phyloP scores from a whole-genome alignment of 306 rosid genomes.

The Begonia peltatifolia region DNA sequence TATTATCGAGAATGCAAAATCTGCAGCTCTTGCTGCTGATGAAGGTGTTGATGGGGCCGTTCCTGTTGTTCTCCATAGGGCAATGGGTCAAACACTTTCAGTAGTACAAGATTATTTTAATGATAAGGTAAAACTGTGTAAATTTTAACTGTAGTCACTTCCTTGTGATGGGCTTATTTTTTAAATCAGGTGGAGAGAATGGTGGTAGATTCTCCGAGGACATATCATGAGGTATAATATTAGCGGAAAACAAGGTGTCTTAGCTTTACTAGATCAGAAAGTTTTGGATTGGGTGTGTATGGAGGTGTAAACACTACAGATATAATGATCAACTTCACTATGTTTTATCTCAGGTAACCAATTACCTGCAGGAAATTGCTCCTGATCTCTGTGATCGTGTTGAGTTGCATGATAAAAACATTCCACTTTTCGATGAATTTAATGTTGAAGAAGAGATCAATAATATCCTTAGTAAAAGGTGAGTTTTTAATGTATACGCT shows the following conservation, averaged over 20 bases:
- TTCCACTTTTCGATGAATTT: constrained; percentile 80
- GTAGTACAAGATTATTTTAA: constrained; percentile 96
- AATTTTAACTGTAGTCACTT: neutral
- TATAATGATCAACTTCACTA: too few relatives aligned
- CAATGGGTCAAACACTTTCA: constrained; percentile 96
- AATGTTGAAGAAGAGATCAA: constrained; percentile 86
- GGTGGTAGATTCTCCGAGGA: constrained; percentile 92
- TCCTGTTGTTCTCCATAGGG: constrained; percentile 73
- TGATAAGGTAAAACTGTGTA: constrained; percentile 40
- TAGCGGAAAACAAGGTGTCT: neutral
- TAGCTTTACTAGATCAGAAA: too few relatives aligned
- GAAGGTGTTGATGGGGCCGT: constrained; percentile 95
- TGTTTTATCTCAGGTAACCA: constrained; percentile 50
- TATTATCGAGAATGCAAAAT: constrained; percentile 78
- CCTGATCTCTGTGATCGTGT: constrained; percentile 90
- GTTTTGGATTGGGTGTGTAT: too few relatives aligned
- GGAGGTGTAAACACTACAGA: too few relatives aligned
- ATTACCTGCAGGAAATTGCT: constrained; percentile 95
- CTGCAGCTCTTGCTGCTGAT: constrained; percentile 92
- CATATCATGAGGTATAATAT: constrained; percentile 75
- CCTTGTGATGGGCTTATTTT: constrained; percentile 7
- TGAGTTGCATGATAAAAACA: constrained; percentile 50
- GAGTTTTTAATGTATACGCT: neutral
- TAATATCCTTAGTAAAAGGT: constrained; percentile 84
- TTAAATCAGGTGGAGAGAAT: constrained; percentile 61